Evolutionary conservation across 2,329 filamentous ascomycete genomes (phyloP), one percentile per base, ranked within the genome.

Genomic region (Fusarium cyanostomum): DNA sequence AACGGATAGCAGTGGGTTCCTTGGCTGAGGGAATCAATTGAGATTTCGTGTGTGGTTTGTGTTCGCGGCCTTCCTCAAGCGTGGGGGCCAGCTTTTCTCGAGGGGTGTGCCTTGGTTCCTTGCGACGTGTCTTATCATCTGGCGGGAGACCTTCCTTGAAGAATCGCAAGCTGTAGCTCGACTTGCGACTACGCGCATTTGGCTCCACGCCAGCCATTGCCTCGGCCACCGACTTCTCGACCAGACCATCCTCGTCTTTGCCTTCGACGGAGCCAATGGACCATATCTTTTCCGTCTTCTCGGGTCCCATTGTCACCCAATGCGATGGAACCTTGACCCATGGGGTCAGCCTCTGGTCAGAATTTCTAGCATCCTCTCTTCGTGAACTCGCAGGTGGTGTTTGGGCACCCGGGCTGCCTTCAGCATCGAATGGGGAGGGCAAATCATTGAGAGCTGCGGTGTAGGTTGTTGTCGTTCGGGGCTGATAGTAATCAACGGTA

Each of bases 231-330:
- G 86, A 88, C 71, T 87, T 85, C 66, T 89, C 86, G 7, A 89
- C 86, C 64, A 86, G 79, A 1, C 86, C 86, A 60, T 85, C 81
- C 39, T 79, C 79, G 51, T 82, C 80, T 24, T 78, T 73, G 38
- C 80, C 73, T 49, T 83, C 80, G 8, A 77, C 80, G 18, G 82
- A 80, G 5, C 84, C 85, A 71, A 89, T 88, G 16, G 86, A 89
- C 86, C 86, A 89, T 30, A 84, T 82, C 71, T 88, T 88, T 71
- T 87, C 86, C 15, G 81, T 84, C 71, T 87, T 88, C 70, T 88
- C 86, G 0, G 83, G 76, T 0, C 75, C 81, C 59, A 77, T 74
- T 15, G 78, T 78, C 11, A 78, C 58, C 9, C 80, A 77, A 44
- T 81, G 78, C 4, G 83, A 78, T 5, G 83, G 80, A 73, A 78